Conservation (phyloP, 495 filamentous ascomycete species). For the Talaromyces wortmannii region DNA sequence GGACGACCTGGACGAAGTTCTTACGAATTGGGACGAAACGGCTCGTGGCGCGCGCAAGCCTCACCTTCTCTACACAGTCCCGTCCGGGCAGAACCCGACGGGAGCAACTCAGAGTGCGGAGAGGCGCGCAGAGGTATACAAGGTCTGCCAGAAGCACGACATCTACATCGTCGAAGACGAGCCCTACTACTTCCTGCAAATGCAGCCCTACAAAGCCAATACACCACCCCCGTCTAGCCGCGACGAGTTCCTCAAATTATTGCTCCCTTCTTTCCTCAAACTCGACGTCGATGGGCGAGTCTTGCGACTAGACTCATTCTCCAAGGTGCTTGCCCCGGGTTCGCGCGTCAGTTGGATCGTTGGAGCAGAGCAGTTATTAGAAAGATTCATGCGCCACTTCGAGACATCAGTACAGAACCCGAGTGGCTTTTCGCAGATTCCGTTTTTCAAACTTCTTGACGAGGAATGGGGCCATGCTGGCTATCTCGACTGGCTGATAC, state of each 20-base stretch:
- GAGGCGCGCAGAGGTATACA: slow-evolving; percentile 67
- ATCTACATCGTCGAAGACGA: slow-evolving; percentile 90
- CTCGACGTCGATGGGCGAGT: slow-evolving; percentile 62
- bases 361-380: slow-evolving; percentile 72
- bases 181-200: slow-evolving; percentile 98
- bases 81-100: slow-evolving; percentile 85
- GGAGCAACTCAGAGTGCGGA: slow-evolving; percentile 68
- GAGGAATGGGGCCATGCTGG: slow-evolving; percentile 93
- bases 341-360: slow-evolving; percentile 59
- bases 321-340: slow-evolving; percentile 59
- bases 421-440: slow-evolving; percentile 71
- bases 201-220: slow-evolving; percentile 69
- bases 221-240: slow-evolving; percentile 47
- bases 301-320: slow-evolving; percentile 63
- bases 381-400: slow-evolving; percentile 67
- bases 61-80: slow-evolving; percentile 48
- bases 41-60: slow-evolving; percentile 60
- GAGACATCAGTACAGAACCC: slow-evolving; percentile 81
- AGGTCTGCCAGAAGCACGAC: slow-evolving; percentile 72
- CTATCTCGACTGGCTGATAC: slow-evolving; percentile 83
- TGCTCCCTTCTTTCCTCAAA: slow-evolving; percentile 56
- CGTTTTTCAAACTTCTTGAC: slow-evolving; percentile 84
- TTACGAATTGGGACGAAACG: slow-evolving; percentile 58
- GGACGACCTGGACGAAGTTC: slow-evolving; percentile 53
- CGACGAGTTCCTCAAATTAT: slow-evolving; percentile 50